These are phyloP conservation scores for Mortierella polycephala DNA, from an alignment of 371 early-diverging fungal species.

Conservation along the genomic window DNA sequence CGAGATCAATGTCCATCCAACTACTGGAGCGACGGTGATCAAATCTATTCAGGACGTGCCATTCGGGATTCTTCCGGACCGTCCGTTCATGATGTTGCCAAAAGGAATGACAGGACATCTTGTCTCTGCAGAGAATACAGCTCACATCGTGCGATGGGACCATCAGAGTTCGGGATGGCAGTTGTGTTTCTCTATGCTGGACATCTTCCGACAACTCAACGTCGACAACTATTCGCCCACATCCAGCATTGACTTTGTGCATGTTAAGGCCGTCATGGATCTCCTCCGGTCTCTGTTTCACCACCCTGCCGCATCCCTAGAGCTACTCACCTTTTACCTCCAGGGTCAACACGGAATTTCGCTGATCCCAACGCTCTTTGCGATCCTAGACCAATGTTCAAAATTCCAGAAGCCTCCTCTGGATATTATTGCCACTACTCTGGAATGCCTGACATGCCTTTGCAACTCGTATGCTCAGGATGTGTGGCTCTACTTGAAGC, in stretches of 20 bases:
- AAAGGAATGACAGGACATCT: slow-evolving; percentile 30
- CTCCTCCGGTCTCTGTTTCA: slow-evolving; percentile 30
- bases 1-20: slow-evolving; percentile 27
- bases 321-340: slow-evolving; percentile 15
- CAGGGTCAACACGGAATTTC: slow-evolving; percentile 10
- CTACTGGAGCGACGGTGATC: slow-evolving; percentile 31
- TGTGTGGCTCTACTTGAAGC: slow-evolving; percentile 47
- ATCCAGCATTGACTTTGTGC: slow-evolving; percentile 19
- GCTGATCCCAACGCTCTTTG: slow-evolving; percentile 39
- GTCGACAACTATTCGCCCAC: slow-evolving; percentile 4
- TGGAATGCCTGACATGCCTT: slow-evolving; percentile 33
- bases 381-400: slow-evolving; percentile 45
- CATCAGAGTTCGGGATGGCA: slow-evolving; percentile 47
- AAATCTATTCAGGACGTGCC: slow-evolving; percentile 26
- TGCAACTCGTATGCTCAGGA: slow-evolving; percentile 35
- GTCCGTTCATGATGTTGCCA: slow-evolving; percentile 38
- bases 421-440: slow-evolving; percentile 39
- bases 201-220: slow-evolving; percentile 28
- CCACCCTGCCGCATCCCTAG: slow-evolving; percentile 16
- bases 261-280: slow-evolving; percentile 31
- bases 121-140: slow-evolving; percentile 39
- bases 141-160: slow-evolving; percentile 44
- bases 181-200: slow-evolving; percentile 24
- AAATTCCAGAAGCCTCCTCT: slow-evolving; percentile 37
- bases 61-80: slow-evolving; percentile 28